A percentile compares a stretch with the other conserved stretches of the same genome.
Evolutionary conservation across 495 filamentous ascomycete genomes (phyloP).

Genomic region (Aspergillus diversus): DNA sequence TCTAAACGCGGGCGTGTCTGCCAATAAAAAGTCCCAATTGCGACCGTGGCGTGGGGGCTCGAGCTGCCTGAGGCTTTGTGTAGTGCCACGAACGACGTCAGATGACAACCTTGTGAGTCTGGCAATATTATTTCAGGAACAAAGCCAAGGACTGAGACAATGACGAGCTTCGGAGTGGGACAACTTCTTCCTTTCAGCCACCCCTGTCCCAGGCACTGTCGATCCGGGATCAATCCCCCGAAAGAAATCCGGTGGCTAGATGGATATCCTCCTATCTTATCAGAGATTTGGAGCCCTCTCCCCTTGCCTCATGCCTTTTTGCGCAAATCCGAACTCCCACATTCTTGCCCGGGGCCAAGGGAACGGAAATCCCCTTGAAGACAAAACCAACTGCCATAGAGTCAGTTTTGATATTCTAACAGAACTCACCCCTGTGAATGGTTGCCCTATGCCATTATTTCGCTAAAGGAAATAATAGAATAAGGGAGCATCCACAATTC

Average conservation of each 20-base stretch:
- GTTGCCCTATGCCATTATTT: no score
- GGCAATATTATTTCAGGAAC: neutral
- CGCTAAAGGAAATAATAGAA: no score
- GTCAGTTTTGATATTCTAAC: no score
- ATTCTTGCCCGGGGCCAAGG: slow-evolving; percentile 14
- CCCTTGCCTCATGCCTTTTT: slow-evolving; percentile 5
- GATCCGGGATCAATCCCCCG: slow-evolving; percentile 7
- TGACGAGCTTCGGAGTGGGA: neutral
- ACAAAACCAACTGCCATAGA: neutral
- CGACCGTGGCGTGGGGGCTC: neutral
- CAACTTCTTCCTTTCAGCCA: neutral
- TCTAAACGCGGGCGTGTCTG: slow-evolving; percentile 22
- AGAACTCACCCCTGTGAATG: neutral
- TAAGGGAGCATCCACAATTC: neutral
- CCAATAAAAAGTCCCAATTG: slow-evolving; percentile 25
- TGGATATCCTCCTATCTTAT: slow-evolving; percentile 26
- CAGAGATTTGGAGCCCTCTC: neutral
- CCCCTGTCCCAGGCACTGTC: slow-evolving; percentile 3
- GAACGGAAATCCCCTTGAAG: neutral
- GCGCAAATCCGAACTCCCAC: neutral
- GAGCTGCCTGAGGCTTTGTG: slow-evolving; percentile 9
- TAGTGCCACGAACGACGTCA: neutral
- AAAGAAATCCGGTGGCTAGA: slow-evolving; percentile 7
- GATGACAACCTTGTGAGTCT: neutral
- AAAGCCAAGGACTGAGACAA: slow-evolving; percentile 5